Conservation (phyloP, 352 stramenopile species). For the Globisporangium mamillatum region DNA sequence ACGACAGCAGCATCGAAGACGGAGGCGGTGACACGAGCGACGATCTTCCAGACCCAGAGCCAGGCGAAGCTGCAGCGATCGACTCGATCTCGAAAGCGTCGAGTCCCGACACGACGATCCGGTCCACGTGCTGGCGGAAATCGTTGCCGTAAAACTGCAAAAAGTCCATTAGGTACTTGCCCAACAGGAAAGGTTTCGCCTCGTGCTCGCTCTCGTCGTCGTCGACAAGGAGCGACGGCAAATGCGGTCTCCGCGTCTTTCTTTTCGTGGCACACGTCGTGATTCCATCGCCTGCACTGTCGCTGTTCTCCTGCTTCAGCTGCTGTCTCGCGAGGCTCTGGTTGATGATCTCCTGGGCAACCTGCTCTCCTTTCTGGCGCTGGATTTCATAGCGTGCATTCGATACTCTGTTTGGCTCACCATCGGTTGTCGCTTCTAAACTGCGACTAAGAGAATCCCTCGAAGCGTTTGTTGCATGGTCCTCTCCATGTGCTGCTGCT, state of each 20-base stretch:
- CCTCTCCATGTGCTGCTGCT: background rate
- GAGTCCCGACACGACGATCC: slow-evolving; percentile 28
- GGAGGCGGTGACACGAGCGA: slow-evolving; percentile 1
- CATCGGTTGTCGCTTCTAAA: background rate
- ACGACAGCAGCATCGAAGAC: background rate
- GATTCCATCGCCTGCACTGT: background rate
- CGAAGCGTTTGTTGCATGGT: background rate
- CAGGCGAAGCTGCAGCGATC: background rate
- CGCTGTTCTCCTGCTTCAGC: slow-evolving; percentile 21
- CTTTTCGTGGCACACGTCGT: slow-evolving; percentile 13
- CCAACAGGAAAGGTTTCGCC: slow-evolving; percentile 50
- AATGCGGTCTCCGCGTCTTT: slow-evolving; percentile 28
- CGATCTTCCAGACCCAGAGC: slow-evolving; percentile 4
- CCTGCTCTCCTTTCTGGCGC: slow-evolving; percentile 38
- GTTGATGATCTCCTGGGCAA: slow-evolving; percentile 53
- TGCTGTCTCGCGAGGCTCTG: slow-evolving; percentile 40
- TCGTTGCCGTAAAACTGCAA: slow-evolving; percentile 84
- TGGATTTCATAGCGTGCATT: slow-evolving; percentile 43
- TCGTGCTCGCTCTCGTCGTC: slow-evolving; percentile 33
- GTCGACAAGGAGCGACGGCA: slow-evolving; percentile 35
- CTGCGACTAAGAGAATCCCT: background rate
- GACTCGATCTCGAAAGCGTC: slow-evolving; percentile 11
- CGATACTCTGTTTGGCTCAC: slow-evolving; percentile 11
- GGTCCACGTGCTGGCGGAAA: slow-evolving; percentile 71
- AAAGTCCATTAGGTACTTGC: slow-evolving; percentile 83